Conservation (phyloP, 495 filamentous ascomycete species). For the Letharia columbiana region DNA sequence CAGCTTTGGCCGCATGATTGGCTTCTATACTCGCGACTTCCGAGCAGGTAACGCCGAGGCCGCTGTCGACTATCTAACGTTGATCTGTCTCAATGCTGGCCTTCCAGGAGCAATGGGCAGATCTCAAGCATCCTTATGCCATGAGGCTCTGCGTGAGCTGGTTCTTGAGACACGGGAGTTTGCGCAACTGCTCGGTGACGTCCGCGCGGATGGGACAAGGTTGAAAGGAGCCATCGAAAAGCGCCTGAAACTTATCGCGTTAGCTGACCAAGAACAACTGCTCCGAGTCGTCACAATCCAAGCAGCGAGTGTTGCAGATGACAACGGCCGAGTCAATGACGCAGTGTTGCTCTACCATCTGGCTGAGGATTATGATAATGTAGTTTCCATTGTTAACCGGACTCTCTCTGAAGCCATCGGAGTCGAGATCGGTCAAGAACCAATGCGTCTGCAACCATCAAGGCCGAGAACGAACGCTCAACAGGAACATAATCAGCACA, state of each 20-base stretch:
- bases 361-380: conserved; percentile 86
- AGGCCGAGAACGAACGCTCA: conserved; percentile 45
- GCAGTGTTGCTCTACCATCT: conserved; percentile 91
- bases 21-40: conserved; percentile 93
- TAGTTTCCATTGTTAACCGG: conserved; percentile 78
- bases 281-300: conserved; percentile 78
- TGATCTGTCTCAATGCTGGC: conserved; percentile 90
- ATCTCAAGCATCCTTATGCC: conserved; percentile 72
- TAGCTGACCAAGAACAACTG: conserved; percentile 72
- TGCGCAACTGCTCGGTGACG: conserved; percentile 85
- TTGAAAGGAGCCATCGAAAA: conserved; percentile 83
- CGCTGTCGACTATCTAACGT: conserved; percentile 84
- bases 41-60: conserved; percentile 75
- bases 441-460: conserved; percentile 65
- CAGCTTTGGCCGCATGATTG: conserved; percentile 87
- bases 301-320: conserved; percentile 83
- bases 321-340: conserved; percentile 85
- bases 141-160: conserved; percentile 90
- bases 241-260: conserved; percentile 72
- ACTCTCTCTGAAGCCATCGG: conserved; percentile 82
- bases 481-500: conserved; percentile 24
- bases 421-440: conserved; percentile 68
- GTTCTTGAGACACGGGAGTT: conserved; percentile 92
- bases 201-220: conserved; percentile 69
- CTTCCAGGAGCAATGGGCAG: conserved; percentile 62